Evolutionary conservation across 352 stramenopile species (phyloP).

Genomic region (Elongisporangium anandrum): DNA sequence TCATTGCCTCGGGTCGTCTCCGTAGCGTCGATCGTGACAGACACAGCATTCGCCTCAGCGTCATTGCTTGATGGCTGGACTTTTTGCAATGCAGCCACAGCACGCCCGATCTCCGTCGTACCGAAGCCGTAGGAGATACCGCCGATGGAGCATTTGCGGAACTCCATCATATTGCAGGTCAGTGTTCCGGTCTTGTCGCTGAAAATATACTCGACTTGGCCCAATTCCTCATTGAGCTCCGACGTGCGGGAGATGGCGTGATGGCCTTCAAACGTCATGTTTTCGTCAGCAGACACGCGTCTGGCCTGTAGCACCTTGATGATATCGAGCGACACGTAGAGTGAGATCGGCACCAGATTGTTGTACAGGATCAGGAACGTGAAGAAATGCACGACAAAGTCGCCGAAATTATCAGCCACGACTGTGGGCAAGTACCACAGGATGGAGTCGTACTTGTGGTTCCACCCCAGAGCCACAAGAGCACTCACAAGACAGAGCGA

Average conservation of each 20-base stretch:
- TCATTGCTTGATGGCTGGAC: background rate
- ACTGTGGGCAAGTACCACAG: slow-evolving; percentile 55
- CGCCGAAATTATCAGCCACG: slow-evolving; percentile 16
- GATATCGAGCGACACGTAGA: slow-evolving; percentile 95
- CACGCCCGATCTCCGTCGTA: slow-evolving; percentile 91
- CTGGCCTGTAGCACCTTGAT: slow-evolving; percentile 88
- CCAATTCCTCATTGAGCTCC: slow-evolving; percentile 92
- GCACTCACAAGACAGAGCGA: slow-evolving; percentile 48
- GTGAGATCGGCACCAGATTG: slow-evolving; percentile 95
- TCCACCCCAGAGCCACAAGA: slow-evolving; percentile 32
- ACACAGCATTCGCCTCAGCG: background rate
- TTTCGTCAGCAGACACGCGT: slow-evolving; percentile 75
- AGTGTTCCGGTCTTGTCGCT: slow-evolving; percentile 99
- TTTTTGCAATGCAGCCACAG: slow-evolving; percentile 66
- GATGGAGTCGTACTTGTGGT: slow-evolving; percentile 18
- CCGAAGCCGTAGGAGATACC: slow-evolving; percentile 80
- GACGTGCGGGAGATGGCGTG: slow-evolving; percentile 75
- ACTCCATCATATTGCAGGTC: slow-evolving; percentile 98
- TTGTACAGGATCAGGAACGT: slow-evolving; percentile 93
- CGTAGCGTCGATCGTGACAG: slow-evolving; percentile 2
- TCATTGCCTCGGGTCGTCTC: background rate
- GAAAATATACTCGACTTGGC: slow-evolving; percentile 98
- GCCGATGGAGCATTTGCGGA: slow-evolving; percentile 89
- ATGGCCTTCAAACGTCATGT: slow-evolving; percentile 84
- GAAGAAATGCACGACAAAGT: slow-evolving; percentile 76